Conservation (phyloP, 805 yeast genomes). For the Jamesozyma hellenica region DNA sequence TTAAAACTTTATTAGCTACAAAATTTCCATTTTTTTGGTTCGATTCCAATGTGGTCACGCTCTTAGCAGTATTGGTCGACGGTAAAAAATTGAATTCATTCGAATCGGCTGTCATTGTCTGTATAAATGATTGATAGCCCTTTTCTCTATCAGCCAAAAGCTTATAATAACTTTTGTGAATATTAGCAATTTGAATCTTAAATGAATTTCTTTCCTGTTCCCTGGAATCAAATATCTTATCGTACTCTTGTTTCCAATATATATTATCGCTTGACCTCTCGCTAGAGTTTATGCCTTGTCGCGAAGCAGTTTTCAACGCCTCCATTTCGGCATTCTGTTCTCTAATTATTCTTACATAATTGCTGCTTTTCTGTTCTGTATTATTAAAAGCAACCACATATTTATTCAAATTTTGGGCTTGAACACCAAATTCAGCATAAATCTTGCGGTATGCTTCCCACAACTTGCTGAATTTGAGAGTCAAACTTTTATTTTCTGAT, state of each 20-base stretch:
- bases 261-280: background rate
- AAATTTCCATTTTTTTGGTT: no score
- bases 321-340: slow-evolving; percentile 1
- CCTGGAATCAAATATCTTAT: background rate
- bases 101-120: background rate
- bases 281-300: no score
- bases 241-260: slow-evolving; percentile 6
- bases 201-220: background rate
- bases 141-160: slow-evolving; percentile 4
- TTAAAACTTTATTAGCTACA: no score
- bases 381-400: background rate
- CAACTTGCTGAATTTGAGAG: slow-evolving; percentile 2
- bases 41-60: no score
- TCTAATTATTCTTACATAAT: background rate
- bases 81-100: no score
- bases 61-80: no score
- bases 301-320: background rate
- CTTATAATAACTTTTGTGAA: slow-evolving; percentile 6
- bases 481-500: background rate
- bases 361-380: background rate
- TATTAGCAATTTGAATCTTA: slow-evolving; percentile 1
- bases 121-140: background rate
- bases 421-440: background rate
- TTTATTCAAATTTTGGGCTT: background rate
- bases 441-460: slow-evolving; percentile 2